Percentiles rank a stretch among this genome's conserved stretches.
Conservation (phyloP, 306 rosid genomes). For the Quercus robur region DNA sequence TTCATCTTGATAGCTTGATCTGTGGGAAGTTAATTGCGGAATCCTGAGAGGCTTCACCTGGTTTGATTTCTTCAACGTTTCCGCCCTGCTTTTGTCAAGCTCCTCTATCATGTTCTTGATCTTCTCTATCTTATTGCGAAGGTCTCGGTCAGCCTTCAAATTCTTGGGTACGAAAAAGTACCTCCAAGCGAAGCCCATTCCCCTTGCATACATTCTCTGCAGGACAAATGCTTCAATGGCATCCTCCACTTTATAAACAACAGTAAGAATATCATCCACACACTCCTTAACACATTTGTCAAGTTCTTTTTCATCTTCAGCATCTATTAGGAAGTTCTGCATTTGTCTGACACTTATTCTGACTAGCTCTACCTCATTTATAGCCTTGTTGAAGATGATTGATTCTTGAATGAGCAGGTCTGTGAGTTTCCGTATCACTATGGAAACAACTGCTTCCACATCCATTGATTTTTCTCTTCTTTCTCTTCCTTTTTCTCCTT, state of each 20-base stretch:
- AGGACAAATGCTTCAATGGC: neutral
- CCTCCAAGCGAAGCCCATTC: neutral
- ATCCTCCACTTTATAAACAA: neutral
- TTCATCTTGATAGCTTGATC: neutral
- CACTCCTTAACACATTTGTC: neutral
- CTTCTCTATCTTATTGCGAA: neutral
- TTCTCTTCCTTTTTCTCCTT: neutral
- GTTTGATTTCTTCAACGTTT: too few relatives aligned
- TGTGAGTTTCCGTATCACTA: neutral
- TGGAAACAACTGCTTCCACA: neutral
- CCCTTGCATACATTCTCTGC: neutral
- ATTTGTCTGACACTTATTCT: neutral
- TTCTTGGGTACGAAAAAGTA: neutral
- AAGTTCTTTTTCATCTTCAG: neutral
- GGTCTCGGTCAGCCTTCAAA: neutral
- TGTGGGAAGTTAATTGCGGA: neutral
- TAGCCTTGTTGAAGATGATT: neutral
- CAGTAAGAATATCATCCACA: neutral
- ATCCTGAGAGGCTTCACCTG: too few relatives aligned
- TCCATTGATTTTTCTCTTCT: neutral
- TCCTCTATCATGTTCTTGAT: neutral
- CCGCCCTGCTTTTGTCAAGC: neutral
- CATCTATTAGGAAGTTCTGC: neutral
- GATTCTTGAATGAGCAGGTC: neutral
- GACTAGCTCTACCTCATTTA: neutral